Conservation (phyloP, 2,329 filamentous ascomycete genomes). For the Aspergillus niger region DNA sequence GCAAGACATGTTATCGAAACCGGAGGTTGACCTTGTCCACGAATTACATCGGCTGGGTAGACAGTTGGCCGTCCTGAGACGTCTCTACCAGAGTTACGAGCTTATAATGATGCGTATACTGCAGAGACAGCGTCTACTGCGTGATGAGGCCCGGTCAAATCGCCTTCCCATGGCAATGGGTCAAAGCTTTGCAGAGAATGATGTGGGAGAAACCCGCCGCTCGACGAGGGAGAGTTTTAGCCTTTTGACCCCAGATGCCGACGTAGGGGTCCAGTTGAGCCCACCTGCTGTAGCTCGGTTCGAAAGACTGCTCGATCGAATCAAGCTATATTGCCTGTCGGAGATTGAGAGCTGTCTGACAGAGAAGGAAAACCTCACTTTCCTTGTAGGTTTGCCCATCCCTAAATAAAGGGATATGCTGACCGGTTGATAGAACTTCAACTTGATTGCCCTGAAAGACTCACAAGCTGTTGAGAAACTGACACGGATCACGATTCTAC, state of each 20-base stretch:
- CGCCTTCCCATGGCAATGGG: constrained; percentile 23
- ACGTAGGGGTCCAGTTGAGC: constrained; percentile 46
- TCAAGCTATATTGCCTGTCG: constrained; percentile 62
- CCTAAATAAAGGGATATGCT: not conserved
- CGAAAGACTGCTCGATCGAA: constrained; percentile 61
- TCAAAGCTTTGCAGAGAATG: constrained; percentile 29
- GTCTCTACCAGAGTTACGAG: constrained; percentile 64
- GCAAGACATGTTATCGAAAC: constrained; percentile 57
- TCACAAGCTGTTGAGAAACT: constrained; percentile 71
- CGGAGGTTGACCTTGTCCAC: constrained; percentile 49
- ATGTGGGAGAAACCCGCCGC: constrained; percentile 44
- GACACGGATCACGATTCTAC: constrained; percentile 69
- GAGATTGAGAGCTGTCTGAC: constrained; percentile 66
- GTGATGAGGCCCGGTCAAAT: constrained; percentile 35
- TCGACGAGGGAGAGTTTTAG: constrained; percentile 29
- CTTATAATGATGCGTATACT: constrained; percentile 64
- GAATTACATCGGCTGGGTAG: constrained; percentile 62
- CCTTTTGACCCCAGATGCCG: constrained; percentile 23
- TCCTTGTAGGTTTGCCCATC: constrained; percentile 55
- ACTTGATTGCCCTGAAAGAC: constrained; percentile 74
- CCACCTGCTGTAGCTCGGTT: constrained; percentile 60
- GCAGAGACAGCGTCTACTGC: constrained; percentile 49
- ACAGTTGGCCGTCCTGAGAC: constrained; percentile 62
- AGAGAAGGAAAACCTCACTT: constrained; percentile 70
- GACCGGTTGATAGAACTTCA: constrained; percentile 64